phyloP scores from a whole-genome alignment of 495 filamentous ascomycete species.

The Pyronema domesticum region DNA sequence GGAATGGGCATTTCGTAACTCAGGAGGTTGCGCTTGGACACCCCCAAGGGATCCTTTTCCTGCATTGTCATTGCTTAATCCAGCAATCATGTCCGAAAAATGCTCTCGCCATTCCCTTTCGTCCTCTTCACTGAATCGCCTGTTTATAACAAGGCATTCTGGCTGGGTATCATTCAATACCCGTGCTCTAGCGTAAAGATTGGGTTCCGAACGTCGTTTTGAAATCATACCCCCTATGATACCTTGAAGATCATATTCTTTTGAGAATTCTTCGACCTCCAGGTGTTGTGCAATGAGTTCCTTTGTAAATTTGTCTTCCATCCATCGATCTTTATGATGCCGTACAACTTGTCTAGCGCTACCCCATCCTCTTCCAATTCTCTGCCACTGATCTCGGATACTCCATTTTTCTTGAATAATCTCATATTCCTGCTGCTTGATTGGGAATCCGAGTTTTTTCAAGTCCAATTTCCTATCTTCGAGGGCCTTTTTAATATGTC shows the following conservation, averaged over 20 bases:
- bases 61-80: not conserved
- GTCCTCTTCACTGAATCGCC: not conserved
- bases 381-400: slow-evolving; percentile 20
- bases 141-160: not conserved
- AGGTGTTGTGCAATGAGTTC: not conserved
- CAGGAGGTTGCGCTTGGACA: not conserved
- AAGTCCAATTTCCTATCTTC: slow-evolving; percentile 15
- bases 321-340: slow-evolving; percentile 13
- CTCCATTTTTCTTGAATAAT: slow-evolving; percentile 15
- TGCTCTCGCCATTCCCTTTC: slow-evolving; percentile 1
- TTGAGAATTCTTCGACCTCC: not conserved
- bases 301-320: not conserved
- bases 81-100: not conserved
- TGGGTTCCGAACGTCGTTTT: not conserved
- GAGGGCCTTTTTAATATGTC: slow-evolving; percentile 16
- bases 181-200: not conserved
- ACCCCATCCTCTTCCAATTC: slow-evolving; percentile 17
- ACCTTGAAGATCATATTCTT: not conserved
- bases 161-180: not conserved
- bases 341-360: slow-evolving; percentile 13
- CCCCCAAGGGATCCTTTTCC: not conserved
- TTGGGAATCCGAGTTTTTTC: slow-evolving; percentile 5
- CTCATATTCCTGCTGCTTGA: slow-evolving; percentile 1
- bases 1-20: not conserved
- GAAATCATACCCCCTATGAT: not conserved